Base-by-base conservation (phyloP, 2,329 filamentous ascomycete genomes). In the Daldinia sp. region DNA sequence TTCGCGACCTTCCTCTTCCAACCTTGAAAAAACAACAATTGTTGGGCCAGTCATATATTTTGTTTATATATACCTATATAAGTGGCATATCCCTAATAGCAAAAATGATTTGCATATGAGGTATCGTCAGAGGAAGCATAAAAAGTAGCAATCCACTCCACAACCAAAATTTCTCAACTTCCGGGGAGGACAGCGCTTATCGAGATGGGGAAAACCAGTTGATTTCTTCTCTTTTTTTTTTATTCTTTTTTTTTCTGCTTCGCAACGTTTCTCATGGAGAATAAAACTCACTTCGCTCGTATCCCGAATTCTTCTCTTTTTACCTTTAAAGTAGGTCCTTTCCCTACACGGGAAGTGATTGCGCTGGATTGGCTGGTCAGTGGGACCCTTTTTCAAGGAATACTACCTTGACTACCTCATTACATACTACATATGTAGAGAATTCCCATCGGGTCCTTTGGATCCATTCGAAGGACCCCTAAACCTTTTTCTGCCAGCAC, bases 391-490 rank as follows among this genome's bases (percentile, higher is more conserved):
- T 54, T 19, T n/a, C n/a, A n/a, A 51, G 48, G 43, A 64, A 68
- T 68, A 68, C 65, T 54, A 68, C 65, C 64, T 63, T 11, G n/a
- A 43, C 25, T 43, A 25, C 39, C 10, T 25, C 15, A 10, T 19
- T 23, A 41, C 17, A 13, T 43, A 43, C 37, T n/a, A 0, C 57
- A 57, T 25, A 27, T 61, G n/a, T n/a, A n/a, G n/a, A 58, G 10
- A 30, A 63, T 48, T 64, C 11, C 52, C 55, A 54, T 62, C 58
- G 55, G 58, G 17, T 50, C 52, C 55, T 51, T 62, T 56, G 55
- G 58, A 17, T 50, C 61, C 54, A 62, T 59, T 50, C 64, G 45
- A 60, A 47, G 54, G 56, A 51, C 58, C 65, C 65, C 43, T 64
- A 64, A 61, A 27, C 21, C 39, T 13, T 55, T 21, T 37, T 61